Percentiles rank a stretch among this genome's conserved stretches.
Evolutionary conservation across 352 stramenopile genomes (phyloP).

Genomic region (Peronospora belbahrii): DNA sequence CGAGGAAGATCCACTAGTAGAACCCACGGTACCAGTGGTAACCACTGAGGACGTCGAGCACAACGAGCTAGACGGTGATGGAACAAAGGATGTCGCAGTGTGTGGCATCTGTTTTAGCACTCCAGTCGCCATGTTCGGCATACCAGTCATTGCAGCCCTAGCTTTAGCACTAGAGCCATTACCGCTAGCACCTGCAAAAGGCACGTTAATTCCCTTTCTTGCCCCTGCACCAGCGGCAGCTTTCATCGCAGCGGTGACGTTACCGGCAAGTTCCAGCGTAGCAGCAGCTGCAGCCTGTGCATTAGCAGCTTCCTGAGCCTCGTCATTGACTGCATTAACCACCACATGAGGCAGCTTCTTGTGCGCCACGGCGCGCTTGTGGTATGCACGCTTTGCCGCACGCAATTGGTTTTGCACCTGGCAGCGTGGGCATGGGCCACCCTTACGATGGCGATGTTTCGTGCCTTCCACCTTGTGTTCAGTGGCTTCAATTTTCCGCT

Average conservation of each 20-base stretch:
- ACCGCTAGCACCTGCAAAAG: constrained; percentile 3
- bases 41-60: constrained; percentile 21
- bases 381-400: constrained; percentile 69
- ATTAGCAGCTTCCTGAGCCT: constrained; percentile 29
- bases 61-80: constrained; percentile 17
- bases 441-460: constrained; percentile 83
- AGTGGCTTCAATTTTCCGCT: constrained; percentile 79
- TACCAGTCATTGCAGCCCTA: constrained; percentile 9
- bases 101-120: constrained; percentile 20
- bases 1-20: constrained; percentile 27
- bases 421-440: constrained; percentile 67
- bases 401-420: constrained; percentile 80
- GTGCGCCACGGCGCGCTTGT: constrained; percentile 73
- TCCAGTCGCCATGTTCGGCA: constrained; percentile 17
- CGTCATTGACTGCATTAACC: constrained; percentile 26
- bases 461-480: constrained; percentile 82
- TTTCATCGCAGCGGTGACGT: constrained; percentile 25
- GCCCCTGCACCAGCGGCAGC: constrained; percentile 7
- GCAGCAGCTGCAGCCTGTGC: constrained; percentile 27
- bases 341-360: constrained; percentile 70
- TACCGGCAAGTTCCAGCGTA: constrained; percentile 26
- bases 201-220: constrained; percentile 9
- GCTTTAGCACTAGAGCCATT: constrained; percentile 10
- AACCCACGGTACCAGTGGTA: constrained; percentile 19
- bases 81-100: constrained; percentile 12